Evolutionary conservation across 345 rosid genomes (phyloP), one percentile per base, ranked within the genome.

Genomic region (Schrenkiella parvula): DNA sequence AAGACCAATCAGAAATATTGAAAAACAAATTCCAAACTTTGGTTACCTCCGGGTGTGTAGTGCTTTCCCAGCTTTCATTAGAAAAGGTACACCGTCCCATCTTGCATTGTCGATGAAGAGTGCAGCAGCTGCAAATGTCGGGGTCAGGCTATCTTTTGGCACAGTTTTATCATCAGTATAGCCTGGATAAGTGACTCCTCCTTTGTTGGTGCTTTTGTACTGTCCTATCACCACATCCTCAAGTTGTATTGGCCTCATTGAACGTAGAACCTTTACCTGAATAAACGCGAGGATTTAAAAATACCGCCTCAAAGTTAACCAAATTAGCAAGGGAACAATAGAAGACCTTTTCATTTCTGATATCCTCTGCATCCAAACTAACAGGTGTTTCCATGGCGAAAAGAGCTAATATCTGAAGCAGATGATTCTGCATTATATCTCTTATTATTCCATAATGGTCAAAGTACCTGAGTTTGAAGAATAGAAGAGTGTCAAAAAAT

Each of bases 311-410:
- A 4, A 35, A 41, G n/a, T 1, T 22, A 31, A 32, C 28, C 38
- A 31, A 17, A 7, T 28, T 26, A 2, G 22, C 37, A 51, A 22
- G 21, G 25, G 6, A 42, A 28, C 17, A 39, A 19, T 9, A 10
- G 4, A 1, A 29, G 6, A 93, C 98, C 98, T 95, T 95, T 78
- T 95, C 99, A 17, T 95, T 95, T 79, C 99, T 84, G 75, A 89
- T 87, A 78, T 95, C 98, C 79, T 95, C 99, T 14, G 99, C 98
- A 75, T 91, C 99, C 86, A 95, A 81, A 81, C 96, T 95, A 64
- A 91, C 96, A 3, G 99, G 99, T 6, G 99, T 88, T 81, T 95
- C 99, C 99, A 91, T 95, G 38, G 98, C 98, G 57, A 95, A 95
- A 39, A 95, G 91, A 32, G 99, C 98, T 31, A 95, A 84, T 32